Percentiles rank a stretch among this genome's conserved stretches.
These are phyloP conservation scores for Fomitopsis betulina DNA, from an alignment of 1,284 basidiomycete genomes.

Conservation along the genomic window DNA sequence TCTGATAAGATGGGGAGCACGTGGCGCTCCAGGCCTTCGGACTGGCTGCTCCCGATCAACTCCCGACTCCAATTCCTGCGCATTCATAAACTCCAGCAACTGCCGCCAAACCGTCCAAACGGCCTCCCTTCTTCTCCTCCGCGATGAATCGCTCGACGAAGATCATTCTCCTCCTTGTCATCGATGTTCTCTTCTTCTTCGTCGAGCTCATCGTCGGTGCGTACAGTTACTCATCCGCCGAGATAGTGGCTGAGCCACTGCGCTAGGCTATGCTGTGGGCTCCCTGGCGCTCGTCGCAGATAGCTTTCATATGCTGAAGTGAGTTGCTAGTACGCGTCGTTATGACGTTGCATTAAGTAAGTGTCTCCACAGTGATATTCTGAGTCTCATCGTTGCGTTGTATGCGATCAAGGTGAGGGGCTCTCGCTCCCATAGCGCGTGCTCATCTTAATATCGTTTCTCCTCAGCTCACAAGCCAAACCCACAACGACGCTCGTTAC, in stretches of 20 bases:
- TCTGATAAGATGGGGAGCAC: not conserved
- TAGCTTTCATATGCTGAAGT: slow-evolving; percentile 99
- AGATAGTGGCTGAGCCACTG: slow-evolving; percentile 3
- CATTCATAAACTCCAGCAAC: not conserved
- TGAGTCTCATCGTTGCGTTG: slow-evolving; percentile 91
- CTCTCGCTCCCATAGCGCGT: slow-evolving; percentile 2
- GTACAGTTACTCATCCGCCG: slow-evolving; percentile 20
- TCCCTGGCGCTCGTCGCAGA: slow-evolving; percentile 95
- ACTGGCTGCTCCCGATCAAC: not conserved
- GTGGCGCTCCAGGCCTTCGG: not conserved
- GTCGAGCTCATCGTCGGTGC: slow-evolving; percentile 83
- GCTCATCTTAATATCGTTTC: slow-evolving; percentile 9
- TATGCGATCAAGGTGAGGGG: slow-evolving; percentile 87
- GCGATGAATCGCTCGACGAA: slow-evolving; percentile 66
- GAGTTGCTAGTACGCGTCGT: slow-evolving; percentile 18
- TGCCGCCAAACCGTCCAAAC: not conserved
- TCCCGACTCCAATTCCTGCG: not conserved
- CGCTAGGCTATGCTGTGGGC: slow-evolving; percentile 85
- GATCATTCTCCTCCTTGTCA: slow-evolving; percentile 78
- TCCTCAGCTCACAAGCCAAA: slow-evolving; percentile 50
- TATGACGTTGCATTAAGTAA: slow-evolving; percentile 1
- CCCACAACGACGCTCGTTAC: slow-evolving; percentile 59
- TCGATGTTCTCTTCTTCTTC: slow-evolving; percentile 91
- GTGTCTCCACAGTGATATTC: slow-evolving; percentile 69
- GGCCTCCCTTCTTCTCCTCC: not conserved